Conservation (phyloP, 306 rosid genomes). For the Cajanus cajan region DNA sequence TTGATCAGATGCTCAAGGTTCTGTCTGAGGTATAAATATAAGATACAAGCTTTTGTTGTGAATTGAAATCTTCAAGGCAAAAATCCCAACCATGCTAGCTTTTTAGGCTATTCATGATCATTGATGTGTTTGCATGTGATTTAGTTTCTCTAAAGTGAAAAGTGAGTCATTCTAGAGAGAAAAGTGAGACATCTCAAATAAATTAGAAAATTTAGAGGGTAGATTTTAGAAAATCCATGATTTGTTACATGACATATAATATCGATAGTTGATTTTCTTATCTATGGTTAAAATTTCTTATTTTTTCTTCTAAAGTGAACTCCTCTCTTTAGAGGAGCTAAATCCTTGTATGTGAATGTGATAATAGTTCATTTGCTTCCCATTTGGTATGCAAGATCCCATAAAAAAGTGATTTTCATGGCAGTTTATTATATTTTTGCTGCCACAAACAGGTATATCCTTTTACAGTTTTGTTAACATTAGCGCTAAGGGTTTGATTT, state of each 20-base stretch:
- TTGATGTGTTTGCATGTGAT: slow-evolving; percentile 8
- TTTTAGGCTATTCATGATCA: slow-evolving; percentile 13
- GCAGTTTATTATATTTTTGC: too few species aligned
- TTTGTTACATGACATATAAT: not conserved
- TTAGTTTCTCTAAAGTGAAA: not conserved
- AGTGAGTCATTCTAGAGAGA: not conserved
- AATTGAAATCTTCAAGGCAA: slow-evolving; percentile 6
- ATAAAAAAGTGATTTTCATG: not conserved
- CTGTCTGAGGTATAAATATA: slow-evolving; percentile 85
- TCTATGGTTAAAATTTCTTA: not conserved
- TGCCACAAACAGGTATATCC: too few species aligned
- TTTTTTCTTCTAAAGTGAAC: not conserved
- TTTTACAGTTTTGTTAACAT: too few species aligned
- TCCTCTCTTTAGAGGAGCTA: not conserved
- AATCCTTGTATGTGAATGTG: slow-evolving; percentile 6
- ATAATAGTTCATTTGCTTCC: slow-evolving; percentile 30
- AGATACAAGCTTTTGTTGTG: slow-evolving; percentile 29
- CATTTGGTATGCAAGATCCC: slow-evolving; percentile 6
- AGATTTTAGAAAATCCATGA: not conserved
- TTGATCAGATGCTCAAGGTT: slow-evolving; percentile 98
- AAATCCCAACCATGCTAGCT: not conserved
- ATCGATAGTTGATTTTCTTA: not conserved
- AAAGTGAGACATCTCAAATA: not conserved
- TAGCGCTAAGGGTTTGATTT: too few species aligned
- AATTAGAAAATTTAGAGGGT: not conserved